Evolutionary conservation across 768 basidiomycete genomes (phyloP), one percentile per base, ranked within the genome.

Genomic region (Psilocybe azurescens): DNA sequence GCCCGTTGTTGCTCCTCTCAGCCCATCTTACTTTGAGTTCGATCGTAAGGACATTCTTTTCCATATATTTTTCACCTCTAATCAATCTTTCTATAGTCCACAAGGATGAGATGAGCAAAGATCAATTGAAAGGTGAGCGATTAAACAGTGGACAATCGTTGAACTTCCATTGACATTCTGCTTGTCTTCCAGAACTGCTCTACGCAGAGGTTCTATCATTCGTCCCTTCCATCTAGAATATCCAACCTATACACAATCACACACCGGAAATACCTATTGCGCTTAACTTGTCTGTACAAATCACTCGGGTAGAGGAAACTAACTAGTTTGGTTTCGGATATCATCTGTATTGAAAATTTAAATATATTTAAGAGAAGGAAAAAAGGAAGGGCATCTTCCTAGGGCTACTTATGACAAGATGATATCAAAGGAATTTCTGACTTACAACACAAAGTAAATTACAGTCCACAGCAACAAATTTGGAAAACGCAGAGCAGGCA

Each of bases 1-100:
- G 70, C 95, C 96, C 2, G 79, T 79, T 30, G 89, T 90, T n/a
- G 81, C 86, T 46, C 89, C 92, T 9, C 83, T 97, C 49, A 89
- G 89, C 70, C 87, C 93, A 0, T 83, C 86, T 49, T 97, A 95
- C 76, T 97, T 97, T 74, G 90, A 94, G 67, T 97, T 96, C 70
- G 95, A 97, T 73, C 79, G 87, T 90, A 70, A 74, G 89, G 75
- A 41, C 44, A n/a, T 38, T 20, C 14, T 38, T 14, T 28, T 5
- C 29, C 44, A 41, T 33, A 46, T 29, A 53, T 54, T 28, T 11
- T 11, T 58, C 55, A 30, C 60, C 67, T 60, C 33, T 62, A 32
- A 44, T 47, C 38, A 53, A 56, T n/a, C 44, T 56, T 3, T 58
- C 56, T 55, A 46, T 66, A 88, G 84, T 86, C 62, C 83, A 86